Base-by-base conservation (phyloP, 164 flowering plant genomes). In the Kingdonia uniflora region DNA sequence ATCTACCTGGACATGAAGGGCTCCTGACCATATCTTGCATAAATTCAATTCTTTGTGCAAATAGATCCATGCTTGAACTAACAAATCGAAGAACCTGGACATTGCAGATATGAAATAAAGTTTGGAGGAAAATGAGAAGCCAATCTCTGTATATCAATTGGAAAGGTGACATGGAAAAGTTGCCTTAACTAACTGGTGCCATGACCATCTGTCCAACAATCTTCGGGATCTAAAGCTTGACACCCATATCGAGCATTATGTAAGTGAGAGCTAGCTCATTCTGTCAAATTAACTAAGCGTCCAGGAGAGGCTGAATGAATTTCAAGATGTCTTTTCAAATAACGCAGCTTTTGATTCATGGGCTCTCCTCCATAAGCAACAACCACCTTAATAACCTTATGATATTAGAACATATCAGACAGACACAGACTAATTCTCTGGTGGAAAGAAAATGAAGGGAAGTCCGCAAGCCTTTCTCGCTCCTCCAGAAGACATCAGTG, bases 41-140 rank as follows among this genome's bases (percentile, higher is more conserved):
- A 73, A 62, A 81, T 59, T 84, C 87, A 59, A 84, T 83, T 68
- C 91, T 72, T 70, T 81, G 92, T 42, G 65, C 76, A 65, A 84
- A 81, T 59, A 81, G 59, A 69, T 84, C 85, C 46, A 87, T 84
- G 62, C 87, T 84, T 43, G 92, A 84, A 44, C 92, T 85, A 57
- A 84, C 87, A 60, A 85, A 79, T 63, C 92, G 87, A 57, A 81
- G 85, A 69, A 85, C 74, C 70, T 81, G 61, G 55, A 81, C n/a
- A n/a, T n/a, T n/a, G n/a, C n/a, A n/a, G n/a, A n/a, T n/a, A n/a
- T n/a, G n/a, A 84, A 14, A 81, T 70, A 59, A 81, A 81, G 38
- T 62, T 65, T 35, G 92, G 63, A 53, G 81, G 82, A 60, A 84
- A 84, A 71, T 81, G 87, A 33, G 85, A 72, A 17, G 87, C 92